These are phyloP conservation scores for Pittosporum tobira DNA, from an alignment of 129 eudicot species.

Conservation along the genomic window DNA sequence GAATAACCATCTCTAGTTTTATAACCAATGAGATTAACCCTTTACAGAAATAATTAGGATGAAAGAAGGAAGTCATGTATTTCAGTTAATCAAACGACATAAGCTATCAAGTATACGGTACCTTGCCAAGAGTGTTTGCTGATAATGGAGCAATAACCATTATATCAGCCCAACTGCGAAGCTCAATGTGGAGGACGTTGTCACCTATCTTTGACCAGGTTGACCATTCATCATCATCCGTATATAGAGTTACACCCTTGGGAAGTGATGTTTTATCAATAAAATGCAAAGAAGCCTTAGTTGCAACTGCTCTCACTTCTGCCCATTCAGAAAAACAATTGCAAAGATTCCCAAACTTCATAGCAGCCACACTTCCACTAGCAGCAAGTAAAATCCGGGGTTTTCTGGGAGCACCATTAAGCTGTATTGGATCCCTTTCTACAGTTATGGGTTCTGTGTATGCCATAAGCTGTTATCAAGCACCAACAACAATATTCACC, in stretches of 20 bases:
- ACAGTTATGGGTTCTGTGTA: conserved; percentile 16
- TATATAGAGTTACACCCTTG: conserved; percentile 47
- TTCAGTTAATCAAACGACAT: too few species aligned
- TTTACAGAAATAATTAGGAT: too few species aligned
- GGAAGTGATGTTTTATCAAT: conserved; percentile 52
- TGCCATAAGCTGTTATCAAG: conserved; percentile 29
- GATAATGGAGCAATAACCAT: conserved; percentile 91
- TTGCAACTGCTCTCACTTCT: conserved; percentile 76
- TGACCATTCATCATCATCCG: conserved; percentile 90
- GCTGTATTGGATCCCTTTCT: conserved; percentile 24
- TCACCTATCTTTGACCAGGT: conserved; percentile 75
- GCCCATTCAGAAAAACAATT: conserved; percentile 80
- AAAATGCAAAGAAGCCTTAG: conserved; percentile 64
- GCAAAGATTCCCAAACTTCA: conserved; percentile 74
- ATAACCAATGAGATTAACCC: too few species aligned
- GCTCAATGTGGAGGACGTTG: conserved; percentile 73
- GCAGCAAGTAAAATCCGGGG: conserved; percentile 87
- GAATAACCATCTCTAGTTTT: too few species aligned
- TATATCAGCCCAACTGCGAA: conserved; percentile 87
- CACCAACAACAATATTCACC: background rate
- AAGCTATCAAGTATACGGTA: conserved; percentile 13
- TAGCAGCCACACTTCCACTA: conserved; percentile 89
- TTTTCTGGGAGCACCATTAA: conserved; percentile 29
- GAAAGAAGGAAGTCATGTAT: too few species aligned
- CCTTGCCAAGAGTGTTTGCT: conserved; percentile 90